A percentile compares a stretch with the other conserved stretches of the same genome.
Conservation (phyloP, 2,329 filamentous ascomycete species). For the Colletotrichum lini region DNA sequence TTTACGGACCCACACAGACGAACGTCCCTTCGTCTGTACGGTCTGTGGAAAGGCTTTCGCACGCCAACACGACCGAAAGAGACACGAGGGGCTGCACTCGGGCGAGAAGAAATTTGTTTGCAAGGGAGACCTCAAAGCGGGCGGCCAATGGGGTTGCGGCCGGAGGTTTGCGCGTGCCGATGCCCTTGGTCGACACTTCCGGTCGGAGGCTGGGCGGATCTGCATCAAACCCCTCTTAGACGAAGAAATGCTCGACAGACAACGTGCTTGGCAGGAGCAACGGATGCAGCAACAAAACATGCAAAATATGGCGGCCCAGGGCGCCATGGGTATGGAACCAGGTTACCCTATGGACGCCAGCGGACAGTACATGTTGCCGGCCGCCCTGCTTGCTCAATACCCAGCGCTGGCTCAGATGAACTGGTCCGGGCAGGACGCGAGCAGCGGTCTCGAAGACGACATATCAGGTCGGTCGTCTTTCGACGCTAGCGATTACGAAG, state of each 20-base stretch:
- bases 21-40: constrained; percentile 96
- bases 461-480: constrained; percentile 86
- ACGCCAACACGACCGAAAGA: constrained; percentile 95
- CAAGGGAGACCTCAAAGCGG: constrained; percentile 87
- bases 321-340: constrained; percentile 71
- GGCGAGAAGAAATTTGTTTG: constrained; percentile 99
- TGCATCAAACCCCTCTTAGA: constrained; percentile 98
- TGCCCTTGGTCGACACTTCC: constrained; percentile 93
- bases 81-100: constrained; percentile 95
- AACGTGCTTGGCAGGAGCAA: constrained; percentile 82
- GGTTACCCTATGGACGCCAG: constrained; percentile 70
- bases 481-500: constrained; percentile 84
- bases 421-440: constrained; percentile 78
- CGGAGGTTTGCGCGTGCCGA: constrained; percentile 95
- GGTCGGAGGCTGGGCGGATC: constrained; percentile 93
- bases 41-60: constrained; percentile 98
- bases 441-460: constrained; percentile 81
- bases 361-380: constrained; percentile 80
- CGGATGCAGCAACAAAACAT: constrained; percentile 76
- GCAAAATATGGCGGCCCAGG: constrained; percentile 69
- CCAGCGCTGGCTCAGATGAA: constrained; percentile 92
- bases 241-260: constrained; percentile 89
- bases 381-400: constrained; percentile 90
- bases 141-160: constrained; percentile 92
- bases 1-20: constrained; percentile 95